Conservation (phyloP, 805 yeast genomes). For the Debaryomyces maramus region DNA sequence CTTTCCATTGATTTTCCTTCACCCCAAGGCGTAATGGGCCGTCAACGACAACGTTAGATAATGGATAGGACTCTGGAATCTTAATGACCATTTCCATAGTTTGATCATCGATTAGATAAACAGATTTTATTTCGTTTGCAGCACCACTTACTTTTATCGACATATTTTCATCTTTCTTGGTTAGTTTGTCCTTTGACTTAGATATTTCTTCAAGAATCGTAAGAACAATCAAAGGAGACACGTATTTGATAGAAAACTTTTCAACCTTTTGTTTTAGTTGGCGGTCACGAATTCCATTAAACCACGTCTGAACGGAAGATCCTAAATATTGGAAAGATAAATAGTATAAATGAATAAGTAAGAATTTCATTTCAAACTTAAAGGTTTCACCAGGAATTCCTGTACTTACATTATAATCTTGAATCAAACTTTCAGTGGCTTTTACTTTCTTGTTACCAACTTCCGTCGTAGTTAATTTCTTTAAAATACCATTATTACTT, state of each 20-base stretch:
- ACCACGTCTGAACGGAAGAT: constrained; percentile 67
- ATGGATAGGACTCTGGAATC: constrained; percentile 77
- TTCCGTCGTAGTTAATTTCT: constrained; percentile 13
- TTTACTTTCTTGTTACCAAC: constrained; percentile 4
- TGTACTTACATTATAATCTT: constrained; percentile 18
- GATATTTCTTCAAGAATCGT: constrained; percentile 56
- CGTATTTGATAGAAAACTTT: constrained; percentile 54
- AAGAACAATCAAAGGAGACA: constrained; percentile 65
- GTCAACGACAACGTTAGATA: constrained; percentile 67
- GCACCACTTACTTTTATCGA: constrained; percentile 61
- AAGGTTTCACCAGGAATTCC: constrained; percentile 20
- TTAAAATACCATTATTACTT: constrained; percentile 19
- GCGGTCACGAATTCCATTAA: constrained; percentile 63
- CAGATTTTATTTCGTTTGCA: constrained; percentile 67
- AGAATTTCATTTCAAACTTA: constrained; percentile 33
- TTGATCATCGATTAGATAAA: constrained; percentile 83
- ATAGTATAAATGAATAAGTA: constrained; percentile 53
- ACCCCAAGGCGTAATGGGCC: constrained; percentile 86
- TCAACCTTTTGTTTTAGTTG: constrained; percentile 62
- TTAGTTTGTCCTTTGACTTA: constrained; percentile 34
- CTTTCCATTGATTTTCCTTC: constrained; percentile 88
- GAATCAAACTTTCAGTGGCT: constrained; percentile 17
- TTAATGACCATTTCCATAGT: constrained; percentile 74
- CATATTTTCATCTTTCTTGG: constrained; percentile 43
- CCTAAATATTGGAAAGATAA: constrained; percentile 52